Base-by-base conservation (phyloP, 768 basidiomycete genomes). In the Mycena filopes region DNA sequence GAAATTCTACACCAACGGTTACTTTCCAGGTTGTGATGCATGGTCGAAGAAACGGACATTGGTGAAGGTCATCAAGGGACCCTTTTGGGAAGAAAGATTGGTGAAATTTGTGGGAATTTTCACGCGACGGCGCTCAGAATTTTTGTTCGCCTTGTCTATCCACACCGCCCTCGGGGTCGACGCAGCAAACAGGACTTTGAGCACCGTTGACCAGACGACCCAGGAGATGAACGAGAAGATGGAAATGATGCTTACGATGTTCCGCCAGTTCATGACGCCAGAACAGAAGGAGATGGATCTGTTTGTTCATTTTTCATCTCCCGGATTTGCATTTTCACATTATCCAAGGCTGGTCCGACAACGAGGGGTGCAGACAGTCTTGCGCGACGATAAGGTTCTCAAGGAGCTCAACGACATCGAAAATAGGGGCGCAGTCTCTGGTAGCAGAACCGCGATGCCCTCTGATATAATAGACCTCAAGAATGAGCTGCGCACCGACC, bases 61-160 rank as follows among this genome's bases (percentile, higher is more conserved):
- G 10, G 72, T 77, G 25, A 79, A 77, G 63, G 71, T 80, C 0
- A 61, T 80, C 49, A 76, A 73, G 38, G 72, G 77, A 11, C 71
- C 72, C 0, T 51, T 70, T 6, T 80, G 76, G 75, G 75, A 77
- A 21, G 67, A 56, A 2, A 69, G 62, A 45, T 66, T 80, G 2
- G 63, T 70, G 0, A 69, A 61, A 3, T 75, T 72, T 31, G 66
- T 72, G 7, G 67, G 54, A 4, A 61, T 23, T 10, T 79, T 79
- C 62, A 55, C 64, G 15, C 55, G 72, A 16, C 68, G 71, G 9
- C 69, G 69, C 15, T 54, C 60, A 4, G 76, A 77, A 26, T 73
- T 79, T 49, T 59, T 72, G 21, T 70, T 76, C 26, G 75, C 75
- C 1, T 53, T 80, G 4, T 53, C 67, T 8, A 72, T 77, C 15